Evolutionary conservation across 2,329 filamentous ascomycete species (phyloP), one percentile per base, ranked within the genome.

Genomic region (Colletotrichum gloeosporioides): DNA sequence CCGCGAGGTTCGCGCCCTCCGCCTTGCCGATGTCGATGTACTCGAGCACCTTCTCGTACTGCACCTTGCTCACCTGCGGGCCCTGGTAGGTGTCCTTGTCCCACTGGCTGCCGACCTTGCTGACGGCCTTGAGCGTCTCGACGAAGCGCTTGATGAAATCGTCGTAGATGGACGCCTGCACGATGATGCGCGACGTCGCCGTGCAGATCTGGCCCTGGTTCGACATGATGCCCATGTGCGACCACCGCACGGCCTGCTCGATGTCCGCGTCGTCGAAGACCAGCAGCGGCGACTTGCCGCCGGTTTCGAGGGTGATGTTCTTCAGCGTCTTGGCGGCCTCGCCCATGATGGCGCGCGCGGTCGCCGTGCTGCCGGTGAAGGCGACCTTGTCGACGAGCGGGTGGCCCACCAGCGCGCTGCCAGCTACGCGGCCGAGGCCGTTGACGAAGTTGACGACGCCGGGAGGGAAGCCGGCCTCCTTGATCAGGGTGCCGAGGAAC

Each of bases 371-470:
- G 59, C 95, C 95, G 0, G 95, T 96, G 79, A 96, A 96, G 0
- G 94, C 93, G 77, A 96, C 89, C 87, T 96, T 96, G 81, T 95
- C 92, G 18, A 96, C 89, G 49, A 90, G 90, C 36, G 91, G 85
- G 82, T 96, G 95, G 64, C 89, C 88, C 2, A 92, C 92, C 10
- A 96, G 88, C 0, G 93, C 92, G 7, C 92, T 88, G 18, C 95
- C 95, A 0, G 93, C 93, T 36, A 92, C 92, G 34, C 88, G 88
- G 32, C 94, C 94, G 73, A 92, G 89, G 1, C 95, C 95, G 77
- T 95, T 95, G 74, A 95, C 82, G 72, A 96, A 90, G 83, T 96
- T 96, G 78, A 96, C 85, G 8, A 96, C 94, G 63, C 95, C 95
- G 0, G 94, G 91, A 3, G 95, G 95, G 81, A 96, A 96, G 0